phyloP scores from a whole-genome alignment of 192 early-diverging fungal species.

The Linnemannia elongata region DNA sequence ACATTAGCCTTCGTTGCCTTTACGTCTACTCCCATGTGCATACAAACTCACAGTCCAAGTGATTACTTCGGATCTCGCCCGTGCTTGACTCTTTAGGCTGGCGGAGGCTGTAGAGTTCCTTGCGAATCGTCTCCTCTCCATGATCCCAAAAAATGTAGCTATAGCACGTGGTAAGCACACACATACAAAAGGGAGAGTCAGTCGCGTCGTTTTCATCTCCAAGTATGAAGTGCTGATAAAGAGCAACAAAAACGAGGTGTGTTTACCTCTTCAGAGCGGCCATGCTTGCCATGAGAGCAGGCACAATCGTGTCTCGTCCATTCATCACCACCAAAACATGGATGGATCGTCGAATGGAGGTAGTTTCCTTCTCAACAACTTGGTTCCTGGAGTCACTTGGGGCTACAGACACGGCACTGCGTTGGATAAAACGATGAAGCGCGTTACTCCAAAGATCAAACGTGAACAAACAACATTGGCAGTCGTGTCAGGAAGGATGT shows the following conservation, averaged over 20 bases:
- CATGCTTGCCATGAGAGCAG: constrained; percentile 22
- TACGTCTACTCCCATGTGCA: too few relatives aligned
- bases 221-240: too few relatives aligned
- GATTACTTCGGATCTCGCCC: constrained; percentile 21
- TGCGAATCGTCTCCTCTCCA: constrained; percentile 11
- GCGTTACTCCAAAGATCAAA: neutral
- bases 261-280: constrained; percentile 22
- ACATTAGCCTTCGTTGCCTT: neutral
- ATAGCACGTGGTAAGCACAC: neutral
- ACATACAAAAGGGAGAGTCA: neutral
- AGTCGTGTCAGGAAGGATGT: too few relatives aligned
- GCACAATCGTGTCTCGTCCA: constrained; percentile 26
- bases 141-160: constrained; percentile 30
- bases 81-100: neutral
- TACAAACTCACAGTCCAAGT: too few relatives aligned
- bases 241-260: too few relatives aligned
- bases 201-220: neutral
- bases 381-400: neutral
- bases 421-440: neutral
- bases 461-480: neutral
- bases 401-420: constrained; percentile 30
- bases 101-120: constrained; percentile 4
- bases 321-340: constrained; percentile 40
- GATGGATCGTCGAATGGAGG: neutral
- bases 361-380: neutral